Evolutionary conservation across 2,329 filamentous ascomycete genomes (phyloP).

Genomic region (Penicillium frequentans): DNA sequence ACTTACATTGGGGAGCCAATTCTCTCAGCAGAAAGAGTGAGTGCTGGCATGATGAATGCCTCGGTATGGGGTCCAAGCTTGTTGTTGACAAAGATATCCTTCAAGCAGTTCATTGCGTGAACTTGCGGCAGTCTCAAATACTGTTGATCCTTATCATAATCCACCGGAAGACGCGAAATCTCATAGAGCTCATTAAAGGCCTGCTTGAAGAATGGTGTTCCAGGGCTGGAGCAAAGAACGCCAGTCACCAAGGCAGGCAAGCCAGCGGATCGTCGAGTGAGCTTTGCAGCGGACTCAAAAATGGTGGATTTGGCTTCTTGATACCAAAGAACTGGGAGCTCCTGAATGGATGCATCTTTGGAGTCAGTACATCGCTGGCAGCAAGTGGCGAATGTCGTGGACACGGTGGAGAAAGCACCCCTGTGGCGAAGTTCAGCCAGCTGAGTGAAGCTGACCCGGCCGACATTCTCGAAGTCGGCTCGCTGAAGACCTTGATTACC

Average conservation of each 20-base stretch:
- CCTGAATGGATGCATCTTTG: slow-evolving; percentile 42
- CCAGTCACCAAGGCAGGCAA: slow-evolving; percentile 85
- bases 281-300: slow-evolving; percentile 70
- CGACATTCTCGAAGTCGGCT: slow-evolving; percentile 64
- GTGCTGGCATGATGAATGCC: slow-evolving; percentile 67
- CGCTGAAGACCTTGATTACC: slow-evolving; percentile 50
- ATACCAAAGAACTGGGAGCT: slow-evolving; percentile 69
- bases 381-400: slow-evolving; percentile 79
- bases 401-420: slow-evolving; percentile 90
- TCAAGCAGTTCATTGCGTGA: slow-evolving; percentile 90
- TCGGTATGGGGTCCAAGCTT: slow-evolving; percentile 72
- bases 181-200: slow-evolving; percentile 44
- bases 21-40: slow-evolving; percentile 77
- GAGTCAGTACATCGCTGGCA: slow-evolving; percentile 66
- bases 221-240: slow-evolving; percentile 64
- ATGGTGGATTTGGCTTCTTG: slow-evolving; percentile 67
- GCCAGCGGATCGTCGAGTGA: slow-evolving; percentile 86
- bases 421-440: slow-evolving; percentile 81
- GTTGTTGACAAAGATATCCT: slow-evolving; percentile 86
- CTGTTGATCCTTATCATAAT: slow-evolving; percentile 29
- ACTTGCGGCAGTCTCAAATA: slow-evolving; percentile 76
- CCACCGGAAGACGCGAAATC: slow-evolving; percentile 34
- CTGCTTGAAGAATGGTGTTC: slow-evolving; percentile 46
- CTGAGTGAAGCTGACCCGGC: slow-evolving; percentile 76
- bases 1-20: slow-evolving; percentile 74